These are phyloP conservation scores for Karstenula rhodostoma DNA, from an alignment of 2,329 filamentous ascomycete genomes.

Conservation along the genomic window DNA sequence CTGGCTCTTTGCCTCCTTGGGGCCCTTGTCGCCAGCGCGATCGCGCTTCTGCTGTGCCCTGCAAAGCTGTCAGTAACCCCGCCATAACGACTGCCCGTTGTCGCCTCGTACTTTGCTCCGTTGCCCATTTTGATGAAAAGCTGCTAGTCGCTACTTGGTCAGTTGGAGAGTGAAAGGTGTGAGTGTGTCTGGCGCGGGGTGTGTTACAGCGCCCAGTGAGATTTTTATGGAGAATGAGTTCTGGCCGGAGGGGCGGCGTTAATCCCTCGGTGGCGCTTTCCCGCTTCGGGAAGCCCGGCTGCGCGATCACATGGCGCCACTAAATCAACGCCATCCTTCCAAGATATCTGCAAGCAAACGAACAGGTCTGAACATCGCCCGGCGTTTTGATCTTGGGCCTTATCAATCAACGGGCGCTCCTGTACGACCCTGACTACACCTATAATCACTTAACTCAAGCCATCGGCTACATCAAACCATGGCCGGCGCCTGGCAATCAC, in stretches of 20 bases:
- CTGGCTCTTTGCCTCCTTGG: conserved; percentile 46
- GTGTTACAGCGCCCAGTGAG: conserved; percentile 25
- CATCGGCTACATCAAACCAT: not conserved
- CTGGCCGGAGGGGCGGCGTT: conserved; percentile 28
- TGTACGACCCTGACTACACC: not conserved
- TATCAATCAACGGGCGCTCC: not conserved
- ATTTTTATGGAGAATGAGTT: conserved; percentile 26
- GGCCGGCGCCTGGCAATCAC: not conserved
- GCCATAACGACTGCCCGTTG: not conserved
- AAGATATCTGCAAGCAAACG: not conserved
- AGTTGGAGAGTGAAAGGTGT: conserved; percentile 24
- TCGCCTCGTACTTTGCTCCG: conserved; percentile 45
- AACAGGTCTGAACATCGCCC: not conserved
- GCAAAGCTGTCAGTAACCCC: conserved; percentile 27
- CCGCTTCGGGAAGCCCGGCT: conserved; percentile 15
- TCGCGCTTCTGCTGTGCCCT: conserved; percentile 51
- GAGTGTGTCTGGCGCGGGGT: not conserved
- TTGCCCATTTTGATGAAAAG: conserved; percentile 43
- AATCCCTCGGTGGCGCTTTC: conserved; percentile 19
- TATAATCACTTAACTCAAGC: not conserved
- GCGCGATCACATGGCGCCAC: conserved; percentile 12
- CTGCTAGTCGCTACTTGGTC: conserved; percentile 17
- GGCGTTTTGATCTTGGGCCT: not conserved
- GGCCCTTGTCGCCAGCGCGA: conserved; percentile 38
- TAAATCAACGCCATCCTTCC: not conserved